phyloP scores from a whole-genome alignment of 2,329 filamentous ascomycete species.

The Penicillium sp. region DNA sequence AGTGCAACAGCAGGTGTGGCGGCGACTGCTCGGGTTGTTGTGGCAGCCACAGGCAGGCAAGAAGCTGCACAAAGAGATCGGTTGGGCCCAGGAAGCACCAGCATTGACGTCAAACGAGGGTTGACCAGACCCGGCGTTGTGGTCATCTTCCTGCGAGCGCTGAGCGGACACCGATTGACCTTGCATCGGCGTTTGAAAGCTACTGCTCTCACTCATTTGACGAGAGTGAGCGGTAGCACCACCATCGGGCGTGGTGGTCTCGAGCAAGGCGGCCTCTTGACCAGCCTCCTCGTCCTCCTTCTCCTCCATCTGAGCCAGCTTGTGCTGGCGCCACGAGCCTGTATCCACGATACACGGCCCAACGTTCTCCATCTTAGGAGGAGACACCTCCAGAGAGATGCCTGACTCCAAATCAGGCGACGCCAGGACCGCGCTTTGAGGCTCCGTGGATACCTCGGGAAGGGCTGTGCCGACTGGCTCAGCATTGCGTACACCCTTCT shows the following conservation, averaged over 20 bases:
- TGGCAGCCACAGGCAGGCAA: slow-evolving; percentile 1
- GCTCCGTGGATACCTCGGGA: background rate
- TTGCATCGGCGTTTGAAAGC: background rate
- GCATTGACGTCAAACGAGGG: background rate
- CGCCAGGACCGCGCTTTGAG: background rate
- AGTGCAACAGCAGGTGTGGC: slow-evolving; percentile 5
- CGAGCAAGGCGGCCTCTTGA: background rate
- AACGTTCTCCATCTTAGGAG: background rate
- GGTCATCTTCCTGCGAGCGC: background rate
- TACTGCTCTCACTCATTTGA: background rate
- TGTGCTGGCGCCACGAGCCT: slow-evolving; percentile 1
- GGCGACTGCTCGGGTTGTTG: background rate
- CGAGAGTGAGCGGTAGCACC: background rate
- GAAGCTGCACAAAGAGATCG: background rate
- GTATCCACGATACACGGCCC: background rate
- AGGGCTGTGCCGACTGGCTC: background rate
- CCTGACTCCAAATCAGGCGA: background rate
- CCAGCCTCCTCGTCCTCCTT: background rate
- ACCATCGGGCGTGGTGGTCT: background rate
- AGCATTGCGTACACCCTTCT: background rate
- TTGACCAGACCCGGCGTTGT: background rate
- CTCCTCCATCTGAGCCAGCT: background rate
- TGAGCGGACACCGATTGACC: background rate
- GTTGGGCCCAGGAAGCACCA: background rate
- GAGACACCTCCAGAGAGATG: background rate